phyloP scores from a whole-genome alignment of 352 stramenopile species.

The Globisporangium takayamanum region DNA sequence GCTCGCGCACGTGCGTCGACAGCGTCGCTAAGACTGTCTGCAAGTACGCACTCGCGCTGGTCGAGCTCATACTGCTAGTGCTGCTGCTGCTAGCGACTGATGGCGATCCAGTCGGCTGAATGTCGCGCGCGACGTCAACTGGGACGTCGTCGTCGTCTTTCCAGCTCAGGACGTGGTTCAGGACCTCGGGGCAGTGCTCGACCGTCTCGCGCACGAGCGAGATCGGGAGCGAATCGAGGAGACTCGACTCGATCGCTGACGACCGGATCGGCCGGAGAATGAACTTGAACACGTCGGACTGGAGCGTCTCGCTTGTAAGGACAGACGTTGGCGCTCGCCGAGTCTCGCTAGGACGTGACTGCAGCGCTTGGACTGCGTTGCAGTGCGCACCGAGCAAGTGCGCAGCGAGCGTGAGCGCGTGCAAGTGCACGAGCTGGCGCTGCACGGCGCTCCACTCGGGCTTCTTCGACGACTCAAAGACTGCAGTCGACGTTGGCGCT shows the following conservation, averaged over 20 bases:
- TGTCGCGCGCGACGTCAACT: conserved; percentile 28
- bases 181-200: conserved; percentile 64
- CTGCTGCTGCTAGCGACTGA: conserved; percentile 13
- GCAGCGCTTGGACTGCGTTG: conserved; percentile 22
- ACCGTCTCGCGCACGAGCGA: conserved; percentile 73
- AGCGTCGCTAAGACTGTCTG: conserved; percentile 20
- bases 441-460: conserved; percentile 54
- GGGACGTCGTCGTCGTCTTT: conserved; percentile 62
- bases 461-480: conserved; percentile 40
- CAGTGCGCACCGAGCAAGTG: conserved; percentile 61
- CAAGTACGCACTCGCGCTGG: conserved; percentile 20
- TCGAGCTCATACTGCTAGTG: background rate
- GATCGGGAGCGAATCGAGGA: conserved; percentile 68
- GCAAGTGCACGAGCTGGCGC: conserved; percentile 36
- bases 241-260: conserved; percentile 70
- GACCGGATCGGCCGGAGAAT: conserved; percentile 71
- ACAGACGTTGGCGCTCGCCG: conserved; percentile 18
- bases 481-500: background rate
- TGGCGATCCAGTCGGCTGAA: conserved; percentile 16
- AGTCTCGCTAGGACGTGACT: conserved; percentile 1
- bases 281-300: conserved; percentile 72
- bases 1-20: conserved; percentile 16
- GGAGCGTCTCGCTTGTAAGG: conserved; percentile 34
- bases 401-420: conserved; percentile 47
- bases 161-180: conserved; percentile 76